Base-by-base conservation (phyloP, 2,329 filamentous ascomycete species). In the Penicillium sp. region DNA sequence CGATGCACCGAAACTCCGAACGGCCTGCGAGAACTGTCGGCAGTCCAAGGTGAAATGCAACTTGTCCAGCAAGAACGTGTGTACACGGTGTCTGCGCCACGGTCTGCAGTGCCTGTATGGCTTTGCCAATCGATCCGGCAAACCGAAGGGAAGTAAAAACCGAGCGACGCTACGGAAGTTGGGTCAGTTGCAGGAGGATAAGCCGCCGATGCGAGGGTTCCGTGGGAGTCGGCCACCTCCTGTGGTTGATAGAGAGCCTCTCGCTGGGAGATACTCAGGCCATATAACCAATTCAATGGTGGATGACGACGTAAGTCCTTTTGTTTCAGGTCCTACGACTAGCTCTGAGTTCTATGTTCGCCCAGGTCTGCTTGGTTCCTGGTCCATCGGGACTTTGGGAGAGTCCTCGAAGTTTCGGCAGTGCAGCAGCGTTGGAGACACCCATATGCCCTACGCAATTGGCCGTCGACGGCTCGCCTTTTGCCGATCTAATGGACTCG, bases 1-100 rank as follows among this genome's bases (percentile, higher is more conserved):
- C 45, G 65, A 69, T 42, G 55, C 63, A 44, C 69, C 69, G 33
- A 70, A 70, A 51, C 66, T 71, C 18, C 68, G 70, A 55, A 65
- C 69, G 16, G 70, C 70, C 16, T 72, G 70, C 46, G 70, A 72
- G 54, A 69, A 70, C 30, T 72, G 70, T 58, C 62, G 70, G 28
- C 70, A 72, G 53, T 72, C 70, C 25, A 72, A 72, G 50, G 70
- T 72, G 39, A 72, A 72, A 58, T 72, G 70, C 58, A 69, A 69
- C 47, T 36, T 70, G 33, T 69, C 68, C 2, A 67, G 68, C 40
- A 69, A 70, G 44, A 64, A 64, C 40, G 62, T 65, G n/a, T 72
- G 70, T 56, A 66, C 66, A 35, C 68, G 70, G 13, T 72, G 70
- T 56, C 62, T 68, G 30, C 70, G 69, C 14, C 69, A 72, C 53